Conservation (phyloP, 78 protist species). For the Anaeramoeba flamelloides region DNA sequence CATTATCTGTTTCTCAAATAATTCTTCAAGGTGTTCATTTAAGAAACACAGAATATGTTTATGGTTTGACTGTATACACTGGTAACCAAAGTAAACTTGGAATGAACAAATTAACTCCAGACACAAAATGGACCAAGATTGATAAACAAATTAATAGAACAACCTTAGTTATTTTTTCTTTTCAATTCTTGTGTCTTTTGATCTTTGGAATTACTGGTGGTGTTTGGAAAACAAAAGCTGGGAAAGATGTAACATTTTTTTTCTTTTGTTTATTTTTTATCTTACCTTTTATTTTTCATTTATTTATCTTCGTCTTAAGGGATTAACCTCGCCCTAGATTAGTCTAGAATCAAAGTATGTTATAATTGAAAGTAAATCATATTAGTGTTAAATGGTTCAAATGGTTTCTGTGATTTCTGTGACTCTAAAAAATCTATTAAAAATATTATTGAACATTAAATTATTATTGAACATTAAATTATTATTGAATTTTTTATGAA, state of each 20-base stretch:
- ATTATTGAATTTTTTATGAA: too few species aligned
- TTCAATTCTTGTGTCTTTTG: conserved; percentile 33
- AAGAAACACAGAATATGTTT: conserved; percentile 23
- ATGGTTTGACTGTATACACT: conserved; percentile 51
- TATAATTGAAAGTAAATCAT: too few species aligned
- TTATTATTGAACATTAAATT: too few species aligned
- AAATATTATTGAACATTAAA: too few species aligned
- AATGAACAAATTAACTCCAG: conserved; percentile 36
- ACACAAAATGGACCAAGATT: conserved; percentile 41
- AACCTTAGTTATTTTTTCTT: conserved; percentile 31
- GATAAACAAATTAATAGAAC: conserved; percentile 33
- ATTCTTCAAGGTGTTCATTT: conserved; percentile 40
- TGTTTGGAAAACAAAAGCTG: neutral
- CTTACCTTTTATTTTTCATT: too few species aligned
- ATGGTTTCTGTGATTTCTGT: too few species aligned
- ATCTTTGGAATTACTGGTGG: conserved; percentile 40
- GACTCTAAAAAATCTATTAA: too few species aligned
- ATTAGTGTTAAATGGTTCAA: too few species aligned
- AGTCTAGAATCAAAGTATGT: too few species aligned
- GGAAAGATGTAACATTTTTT: neutral
- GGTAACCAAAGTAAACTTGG: conserved; percentile 61
- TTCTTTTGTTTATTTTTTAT: too few species aligned
- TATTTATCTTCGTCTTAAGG: too few species aligned
- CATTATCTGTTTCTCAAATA: conserved; percentile 12
- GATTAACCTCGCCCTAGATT: too few species aligned